These are phyloP conservation scores for Blepharisma stoltei DNA, from an alignment of 73 alveolate species.

Conservation along the genomic window DNA sequence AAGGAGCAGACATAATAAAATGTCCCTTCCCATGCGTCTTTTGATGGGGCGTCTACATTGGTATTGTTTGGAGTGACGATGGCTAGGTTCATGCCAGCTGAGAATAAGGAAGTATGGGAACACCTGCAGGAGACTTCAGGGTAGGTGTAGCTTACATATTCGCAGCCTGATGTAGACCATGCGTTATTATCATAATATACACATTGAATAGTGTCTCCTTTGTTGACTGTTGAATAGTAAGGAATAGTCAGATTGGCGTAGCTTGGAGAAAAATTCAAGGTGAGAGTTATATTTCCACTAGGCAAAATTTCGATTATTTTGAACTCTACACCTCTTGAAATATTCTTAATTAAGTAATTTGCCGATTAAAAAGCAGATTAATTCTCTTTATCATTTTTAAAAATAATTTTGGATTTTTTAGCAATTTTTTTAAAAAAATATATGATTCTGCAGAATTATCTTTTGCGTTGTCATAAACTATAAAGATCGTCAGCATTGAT, in stretches of 20 bases:
- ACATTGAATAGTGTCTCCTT: neutral
- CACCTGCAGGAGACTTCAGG: neutral
- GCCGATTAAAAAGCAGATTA: too few species aligned
- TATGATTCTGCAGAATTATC: neutral
- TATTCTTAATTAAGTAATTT: too few species aligned
- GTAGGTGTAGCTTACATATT: neutral
- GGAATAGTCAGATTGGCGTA: neutral
- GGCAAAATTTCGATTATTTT: neutral
- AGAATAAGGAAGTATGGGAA: neutral
- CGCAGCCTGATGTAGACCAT: slow-evolving; percentile 13
- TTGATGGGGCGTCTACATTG: too few species aligned
- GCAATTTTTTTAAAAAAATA: too few species aligned
- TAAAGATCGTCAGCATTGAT: neutral
- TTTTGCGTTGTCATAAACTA: neutral
- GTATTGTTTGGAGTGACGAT: too few species aligned
- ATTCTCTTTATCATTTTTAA: too few species aligned
- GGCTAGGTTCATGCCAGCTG: neutral
- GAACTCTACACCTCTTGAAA: slow-evolving; percentile 9
- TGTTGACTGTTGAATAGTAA: neutral
- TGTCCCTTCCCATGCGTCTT: too few species aligned
- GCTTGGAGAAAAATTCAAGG: neutral
- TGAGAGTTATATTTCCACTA: neutral
- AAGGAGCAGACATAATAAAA: too few species aligned
- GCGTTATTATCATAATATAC: neutral
- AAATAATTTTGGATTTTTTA: too few species aligned